Base-by-base conservation (phyloP, 139 green algal genomes). In the Chlorella sp. region DNA sequence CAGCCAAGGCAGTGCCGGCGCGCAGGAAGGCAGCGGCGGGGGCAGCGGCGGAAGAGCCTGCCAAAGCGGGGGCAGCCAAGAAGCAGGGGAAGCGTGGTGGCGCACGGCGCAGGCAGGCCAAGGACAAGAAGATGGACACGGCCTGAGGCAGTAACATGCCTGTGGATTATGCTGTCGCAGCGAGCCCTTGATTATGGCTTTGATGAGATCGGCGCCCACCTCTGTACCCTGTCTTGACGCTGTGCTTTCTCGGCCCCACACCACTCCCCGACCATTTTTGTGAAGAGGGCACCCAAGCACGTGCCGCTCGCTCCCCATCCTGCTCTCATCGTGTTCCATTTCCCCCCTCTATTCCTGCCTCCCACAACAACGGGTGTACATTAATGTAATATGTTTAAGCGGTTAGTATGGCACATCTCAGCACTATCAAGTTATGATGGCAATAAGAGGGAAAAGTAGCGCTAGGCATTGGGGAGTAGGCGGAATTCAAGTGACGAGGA, bases 121-220 rank as follows among this genome's bases (percentile, higher is more conserved):
- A 53, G 76, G 76, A 82, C 34, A 82, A 78, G 71, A 82, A 82
- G 76, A 32, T 57, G 76, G 76, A 37, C 76, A 30, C 76, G 39
- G 71, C 71, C 32, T 78, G 28, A 78, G 60, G 22, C 48, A 78
- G 12, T 78, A 39, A 2, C 32, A 14, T 21, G 15, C 71, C 22
- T 78, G 71, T 37, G 39, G 4, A 34, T 3, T 40, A 37, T 40
- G 5, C 71, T 9, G 32, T 18, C 68, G 5, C 48, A 57, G 5
- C 9, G 48, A 57, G 48, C 5, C 48, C 48, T 9, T 57, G 48
- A 57, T n/a, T n/a, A n/a, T n/a, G n/a, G n/a, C 48, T 9, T 9
- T 57, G 48, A 57, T n/a, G n/a, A n/a, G 7, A 57, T 57, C 48
- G 48, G 48, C 48, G 5, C 48, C 48, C 48, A 9, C 48, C 48